Conservation (phyloP, 805 yeast genomes). For the Teunomyces aglyptinius region DNA sequence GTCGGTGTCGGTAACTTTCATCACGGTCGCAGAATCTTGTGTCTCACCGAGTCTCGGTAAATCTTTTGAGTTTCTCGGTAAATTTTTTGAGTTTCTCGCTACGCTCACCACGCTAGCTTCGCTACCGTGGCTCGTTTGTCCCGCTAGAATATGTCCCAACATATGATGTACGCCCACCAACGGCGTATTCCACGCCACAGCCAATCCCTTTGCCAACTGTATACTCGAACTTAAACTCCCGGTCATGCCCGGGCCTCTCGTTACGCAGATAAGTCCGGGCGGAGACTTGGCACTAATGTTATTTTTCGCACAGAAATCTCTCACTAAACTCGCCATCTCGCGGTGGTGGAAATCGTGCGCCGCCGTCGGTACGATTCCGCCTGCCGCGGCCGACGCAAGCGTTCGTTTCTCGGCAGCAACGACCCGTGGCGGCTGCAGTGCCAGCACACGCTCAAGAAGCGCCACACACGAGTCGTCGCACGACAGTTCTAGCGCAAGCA, state of each 20-base stretch:
- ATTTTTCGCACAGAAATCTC: slow-evolving; percentile 39
- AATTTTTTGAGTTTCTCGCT: not conserved
- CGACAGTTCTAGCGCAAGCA: slow-evolving; percentile 85
- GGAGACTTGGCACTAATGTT: slow-evolving; percentile 26
- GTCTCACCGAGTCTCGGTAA: too few relatives aligned
- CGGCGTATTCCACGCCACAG: slow-evolving; percentile 75
- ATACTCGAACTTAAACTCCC: slow-evolving; percentile 83
- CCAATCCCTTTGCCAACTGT: slow-evolving; percentile 80
- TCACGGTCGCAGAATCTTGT: not conserved
- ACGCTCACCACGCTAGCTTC: not conserved
- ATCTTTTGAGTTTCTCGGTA: slow-evolving; percentile 2
- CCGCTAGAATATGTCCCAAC: slow-evolving; percentile 76
- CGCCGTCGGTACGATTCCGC: slow-evolving; percentile 86
- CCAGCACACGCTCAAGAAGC: slow-evolving; percentile 50
- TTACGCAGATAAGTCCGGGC: slow-evolving; percentile 81
- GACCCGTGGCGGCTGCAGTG: slow-evolving; percentile 42
- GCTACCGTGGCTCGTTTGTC: not conserved
- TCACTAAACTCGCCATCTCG: slow-evolving; percentile 51
- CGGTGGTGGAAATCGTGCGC: slow-evolving; percentile 80
- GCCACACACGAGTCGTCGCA: slow-evolving; percentile 96
- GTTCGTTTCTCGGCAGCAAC: slow-evolving; percentile 64
- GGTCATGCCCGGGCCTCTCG: slow-evolving; percentile 96
- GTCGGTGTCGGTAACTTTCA: slow-evolving; percentile 27
- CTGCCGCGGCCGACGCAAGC: slow-evolving; percentile 59
- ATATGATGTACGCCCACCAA: slow-evolving; percentile 92